Evolutionary conservation across 495 filamentous ascomycete species (phyloP).

Genomic region (Usnea hakonensis): DNA sequence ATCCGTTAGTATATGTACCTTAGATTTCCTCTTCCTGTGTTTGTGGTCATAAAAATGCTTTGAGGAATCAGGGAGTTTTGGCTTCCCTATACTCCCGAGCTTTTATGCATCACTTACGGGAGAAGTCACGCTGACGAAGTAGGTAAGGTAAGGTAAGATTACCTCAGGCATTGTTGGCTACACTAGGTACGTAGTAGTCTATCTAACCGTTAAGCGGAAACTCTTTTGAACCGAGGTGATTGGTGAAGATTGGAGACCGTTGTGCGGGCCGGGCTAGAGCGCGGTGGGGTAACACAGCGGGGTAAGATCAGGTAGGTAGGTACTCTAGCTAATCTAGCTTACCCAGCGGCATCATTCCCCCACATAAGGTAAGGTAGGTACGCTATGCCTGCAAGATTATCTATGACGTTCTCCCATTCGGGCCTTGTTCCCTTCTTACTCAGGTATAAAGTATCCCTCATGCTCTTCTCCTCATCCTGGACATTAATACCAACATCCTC

Average conservation of each 20-base stretch:
- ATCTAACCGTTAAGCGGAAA: background rate
- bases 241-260: too few relatives aligned
- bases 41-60: background rate
- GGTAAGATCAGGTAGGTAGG: too few relatives aligned
- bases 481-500: background rate
- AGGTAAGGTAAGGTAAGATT: too few relatives aligned
- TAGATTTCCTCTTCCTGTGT: background rate
- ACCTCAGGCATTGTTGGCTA: too few relatives aligned
- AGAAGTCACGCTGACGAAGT: too few relatives aligned
- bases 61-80: background rate
- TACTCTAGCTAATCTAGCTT: too few relatives aligned
- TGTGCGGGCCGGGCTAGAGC: background rate
- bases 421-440: background rate
- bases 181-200: too few relatives aligned
- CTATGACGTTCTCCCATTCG: background rate
- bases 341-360: background rate
- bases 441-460: background rate
- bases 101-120: background rate
- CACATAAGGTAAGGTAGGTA: background rate
- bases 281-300: background rate
- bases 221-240: too few relatives aligned
- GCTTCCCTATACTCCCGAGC: background rate
- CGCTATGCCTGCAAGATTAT: background rate
- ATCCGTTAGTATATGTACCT: background rate
- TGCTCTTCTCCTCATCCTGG: background rate